Conservation (phyloP, 495 filamentous ascomycete genomes). For the Trichoderma orchidacearum region DNA sequence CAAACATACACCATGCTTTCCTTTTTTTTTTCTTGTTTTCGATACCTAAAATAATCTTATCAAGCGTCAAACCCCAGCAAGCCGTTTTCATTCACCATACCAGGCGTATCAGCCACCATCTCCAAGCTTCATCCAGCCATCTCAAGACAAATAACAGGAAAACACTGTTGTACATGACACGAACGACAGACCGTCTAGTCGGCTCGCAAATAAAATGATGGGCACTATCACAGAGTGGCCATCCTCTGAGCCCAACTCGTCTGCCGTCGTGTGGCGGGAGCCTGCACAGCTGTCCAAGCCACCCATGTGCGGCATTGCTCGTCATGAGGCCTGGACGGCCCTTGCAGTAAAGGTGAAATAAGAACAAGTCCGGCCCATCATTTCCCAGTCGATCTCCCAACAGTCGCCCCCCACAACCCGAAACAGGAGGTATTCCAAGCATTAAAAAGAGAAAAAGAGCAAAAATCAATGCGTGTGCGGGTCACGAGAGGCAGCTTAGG, state of each 20-base stretch:
- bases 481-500: slow-evolving; percentile 16
- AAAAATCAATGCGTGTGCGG: background rate
- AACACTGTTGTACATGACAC: background rate
- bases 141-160: background rate
- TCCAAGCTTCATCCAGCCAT: background rate
- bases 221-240: background rate
- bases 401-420: background rate
- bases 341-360: background rate
- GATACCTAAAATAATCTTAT: background rate
- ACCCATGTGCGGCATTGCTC: background rate
- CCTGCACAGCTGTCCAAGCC: background rate
- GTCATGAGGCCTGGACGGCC: background rate
- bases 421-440: background rate
- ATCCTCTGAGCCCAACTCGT: background rate
- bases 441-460: background rate
- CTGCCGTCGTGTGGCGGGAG: background rate
- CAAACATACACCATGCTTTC: background rate
- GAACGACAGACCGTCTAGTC: background rate
- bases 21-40: background rate
- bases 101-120: background rate
- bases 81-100: background rate
- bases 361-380: background rate
- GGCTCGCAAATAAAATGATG: background rate
- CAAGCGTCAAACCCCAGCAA: background rate
- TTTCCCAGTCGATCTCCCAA: background rate